Conservation (phyloP, 2,329 filamentous ascomycete genomes). For the Arachnomyces sp. region DNA sequence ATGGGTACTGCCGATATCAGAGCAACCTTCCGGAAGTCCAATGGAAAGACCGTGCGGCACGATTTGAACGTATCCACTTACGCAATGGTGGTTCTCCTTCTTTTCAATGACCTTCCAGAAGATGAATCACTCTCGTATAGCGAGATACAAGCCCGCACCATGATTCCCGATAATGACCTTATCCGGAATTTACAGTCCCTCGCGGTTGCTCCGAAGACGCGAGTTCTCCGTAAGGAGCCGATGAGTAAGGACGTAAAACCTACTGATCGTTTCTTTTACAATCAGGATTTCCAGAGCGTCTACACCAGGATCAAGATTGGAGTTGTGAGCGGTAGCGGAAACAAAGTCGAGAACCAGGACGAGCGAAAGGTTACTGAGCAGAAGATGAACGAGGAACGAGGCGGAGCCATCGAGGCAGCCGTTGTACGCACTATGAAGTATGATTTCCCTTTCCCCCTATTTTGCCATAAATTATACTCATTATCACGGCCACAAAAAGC, state of each 20-base stretch:
- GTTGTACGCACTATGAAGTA: constrained; percentile 50
- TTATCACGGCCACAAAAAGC: neutral
- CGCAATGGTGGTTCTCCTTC: constrained; percentile 78
- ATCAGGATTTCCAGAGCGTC: constrained; percentile 72
- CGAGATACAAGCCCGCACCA: constrained; percentile 75
- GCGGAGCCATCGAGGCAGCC: constrained; percentile 44
- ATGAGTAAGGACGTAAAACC: constrained; percentile 68
- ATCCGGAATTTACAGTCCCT: constrained; percentile 72
- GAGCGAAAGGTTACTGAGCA: constrained; percentile 48
- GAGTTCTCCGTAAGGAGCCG: constrained; percentile 73
- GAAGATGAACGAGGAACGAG: constrained; percentile 44
- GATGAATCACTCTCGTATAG: constrained; percentile 53
- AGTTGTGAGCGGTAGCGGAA: constrained; percentile 65
- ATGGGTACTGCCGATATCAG: constrained; percentile 82
- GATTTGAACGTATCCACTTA: constrained; percentile 90
- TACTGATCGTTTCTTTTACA: constrained; percentile 74
- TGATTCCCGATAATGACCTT: constrained; percentile 67
- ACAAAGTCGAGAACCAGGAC: constrained; percentile 70
- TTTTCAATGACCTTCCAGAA: constrained; percentile 71
- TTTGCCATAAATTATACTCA: neutral
- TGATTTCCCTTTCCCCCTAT: constrained; percentile 9
- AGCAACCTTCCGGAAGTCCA: constrained; percentile 64
- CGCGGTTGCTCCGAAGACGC: constrained; percentile 73
- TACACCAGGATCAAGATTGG: constrained; percentile 84
- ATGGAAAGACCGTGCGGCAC: constrained; percentile 68